Evolutionary conservation across 495 filamentous ascomycete genomes (phyloP).

Genomic region (Tuber melanosporum): DNA sequence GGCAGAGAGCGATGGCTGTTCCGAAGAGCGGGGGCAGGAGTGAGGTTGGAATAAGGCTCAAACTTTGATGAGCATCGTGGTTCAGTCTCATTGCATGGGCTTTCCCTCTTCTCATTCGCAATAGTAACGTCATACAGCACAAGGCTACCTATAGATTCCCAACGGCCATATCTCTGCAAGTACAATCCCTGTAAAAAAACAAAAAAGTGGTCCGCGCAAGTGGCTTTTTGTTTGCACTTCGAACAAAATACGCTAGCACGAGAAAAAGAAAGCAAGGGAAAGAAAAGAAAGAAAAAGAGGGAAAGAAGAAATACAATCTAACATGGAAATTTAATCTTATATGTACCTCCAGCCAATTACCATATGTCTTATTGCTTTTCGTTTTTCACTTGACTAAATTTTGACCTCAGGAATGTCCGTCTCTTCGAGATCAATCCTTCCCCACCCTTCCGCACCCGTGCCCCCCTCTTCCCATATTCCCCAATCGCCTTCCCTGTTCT

Average conservation of each 20-base stretch:
- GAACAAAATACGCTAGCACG: not conserved
- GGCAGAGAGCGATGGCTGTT: not conserved
- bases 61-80: slow-evolving; percentile 4
- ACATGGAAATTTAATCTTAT: not conserved
- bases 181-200: not conserved
- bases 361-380: not conserved
- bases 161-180: not conserved
- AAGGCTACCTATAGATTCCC: not conserved
- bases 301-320: not conserved
- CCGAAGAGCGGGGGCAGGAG: not conserved
- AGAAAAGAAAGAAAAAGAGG: not conserved
- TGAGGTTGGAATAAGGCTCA: slow-evolving; percentile 2
- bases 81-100: not conserved
- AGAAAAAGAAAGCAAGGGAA: not conserved
- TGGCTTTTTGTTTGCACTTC: not conserved
- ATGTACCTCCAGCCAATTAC: not conserved
- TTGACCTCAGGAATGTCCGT: not conserved
- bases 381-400: not conserved
- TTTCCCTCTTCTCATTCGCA: not conserved
- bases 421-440: not conserved
- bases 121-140: not conserved
- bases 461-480: not conserved
- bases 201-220: not conserved
- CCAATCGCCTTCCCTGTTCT: not conserved
- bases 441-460: not conserved